Base-by-base conservation (phyloP, 305 asterid genomes). In the Solanum aculeatissimum region DNA sequence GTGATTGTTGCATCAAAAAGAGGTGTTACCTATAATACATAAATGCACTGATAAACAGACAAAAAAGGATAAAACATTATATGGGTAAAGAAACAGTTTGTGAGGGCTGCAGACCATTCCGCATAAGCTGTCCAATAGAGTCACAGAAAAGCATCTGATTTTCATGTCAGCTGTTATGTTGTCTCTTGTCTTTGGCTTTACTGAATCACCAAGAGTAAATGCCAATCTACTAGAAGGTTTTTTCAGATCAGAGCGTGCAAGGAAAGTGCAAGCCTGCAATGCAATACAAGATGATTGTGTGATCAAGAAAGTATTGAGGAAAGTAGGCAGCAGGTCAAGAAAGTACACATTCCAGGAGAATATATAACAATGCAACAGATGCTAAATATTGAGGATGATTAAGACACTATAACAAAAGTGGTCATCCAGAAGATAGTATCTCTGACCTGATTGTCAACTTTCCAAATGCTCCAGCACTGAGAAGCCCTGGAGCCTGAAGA, bases 381-480 rank as follows among this genome's bases (percentile, higher is more conserved):
- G 63, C 80, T 83, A 85, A 83, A 23, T 82, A 81, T 63, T 60
- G 60, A 69, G 16, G 86, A 81, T 75, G 38, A 27, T 81, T 83
- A 83, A 27, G 74, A 82, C 7, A 29, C 47, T 27, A 32, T 53
- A 18, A 32, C 19, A 53, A 21, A 32, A 32, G 66, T 35, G 51
- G 51, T 19, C 86, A 82, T 58, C 83, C 83, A 57, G 86, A 81
- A 66, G 13, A 69, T 29, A 54, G 58, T 13, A 83, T 79, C 69
- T 87, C 75, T 85, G 65, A 97, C 99, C 98, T 97, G 99, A 89
- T 94, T 97, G 85, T 95, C 99, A 87, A 97, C 96, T 95, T 95
- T 97, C 99, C 99, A 97, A 85, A 97, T 92, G 87, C 99, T 97
- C 99, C 98, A 97, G 90, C 93, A 91, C 81, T 94, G 91, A 85